Evolutionary conservation across 176 grass and related monocot genomes (phyloP).

Genomic region (Carex scoparia): DNA sequence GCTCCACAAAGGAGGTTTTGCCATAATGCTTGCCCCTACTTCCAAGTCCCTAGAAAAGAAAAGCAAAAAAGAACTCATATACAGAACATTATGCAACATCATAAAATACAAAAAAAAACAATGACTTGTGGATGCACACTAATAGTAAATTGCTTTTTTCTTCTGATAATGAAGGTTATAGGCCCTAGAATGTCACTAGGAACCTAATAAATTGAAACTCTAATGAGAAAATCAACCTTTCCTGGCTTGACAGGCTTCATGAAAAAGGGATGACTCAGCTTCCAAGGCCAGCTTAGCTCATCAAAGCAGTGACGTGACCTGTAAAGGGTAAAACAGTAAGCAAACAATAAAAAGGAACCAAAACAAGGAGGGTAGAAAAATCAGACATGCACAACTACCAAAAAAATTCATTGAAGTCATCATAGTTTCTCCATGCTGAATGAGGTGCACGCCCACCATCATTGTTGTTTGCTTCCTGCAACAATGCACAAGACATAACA

Average conservation of each 20-base stretch:
- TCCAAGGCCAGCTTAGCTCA: constrained; percentile 72
- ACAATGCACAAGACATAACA: constrained; percentile 11
- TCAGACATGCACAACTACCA: constrained; percentile 40
- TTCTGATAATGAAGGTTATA: background rate
- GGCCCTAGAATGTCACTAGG: background rate
- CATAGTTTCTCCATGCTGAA: constrained; percentile 98
- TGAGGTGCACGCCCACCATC: constrained; percentile 67
- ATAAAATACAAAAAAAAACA: background rate
- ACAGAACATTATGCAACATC: background rate
- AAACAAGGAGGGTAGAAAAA: background rate
- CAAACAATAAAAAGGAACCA: constrained; percentile 7
- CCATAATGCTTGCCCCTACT: constrained; percentile 72
- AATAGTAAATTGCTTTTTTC: background rate
- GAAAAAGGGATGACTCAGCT: constrained; percentile 58
- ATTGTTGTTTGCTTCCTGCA: constrained; percentile 85
- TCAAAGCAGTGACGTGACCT: constrained; percentile 74
- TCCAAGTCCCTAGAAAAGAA: constrained; percentile 18
- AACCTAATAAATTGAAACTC: background rate
- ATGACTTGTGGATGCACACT: background rate
- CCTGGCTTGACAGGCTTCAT: constrained; percentile 49
- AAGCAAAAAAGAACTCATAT: background rate
- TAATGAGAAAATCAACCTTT: constrained; percentile 32
- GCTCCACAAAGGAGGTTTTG: constrained; percentile 96
- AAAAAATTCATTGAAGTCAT: constrained; percentile 96
- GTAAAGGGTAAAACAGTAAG: constrained; percentile 23